A percentile compares a stretch with the other conserved stretches of the same genome.
Conservation (phyloP, 202 grass and related monocot species). For the Panicum hallii region DNA sequence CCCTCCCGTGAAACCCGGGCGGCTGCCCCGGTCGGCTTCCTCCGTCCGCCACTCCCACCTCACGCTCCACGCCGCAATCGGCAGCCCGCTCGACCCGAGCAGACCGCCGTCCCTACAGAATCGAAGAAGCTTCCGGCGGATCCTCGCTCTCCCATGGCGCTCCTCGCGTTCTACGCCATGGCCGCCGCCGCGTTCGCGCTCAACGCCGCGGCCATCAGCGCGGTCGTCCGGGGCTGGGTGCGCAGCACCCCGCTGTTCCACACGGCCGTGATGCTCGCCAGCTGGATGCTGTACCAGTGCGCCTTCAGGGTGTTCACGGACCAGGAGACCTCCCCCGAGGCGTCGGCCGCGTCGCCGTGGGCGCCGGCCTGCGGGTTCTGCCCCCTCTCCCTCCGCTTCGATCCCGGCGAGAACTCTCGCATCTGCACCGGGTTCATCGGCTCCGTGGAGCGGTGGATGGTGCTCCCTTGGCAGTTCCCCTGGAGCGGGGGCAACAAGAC, state of each 20-base stretch:
- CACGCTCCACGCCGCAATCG: no score
- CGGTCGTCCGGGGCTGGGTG: background rate
- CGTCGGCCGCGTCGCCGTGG: background rate
- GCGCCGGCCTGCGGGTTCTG: background rate
- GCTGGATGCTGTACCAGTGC: background rate
- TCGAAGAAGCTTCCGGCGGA: no score
- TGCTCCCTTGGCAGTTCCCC: slow-evolving; percentile 1
- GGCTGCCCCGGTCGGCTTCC: no score
- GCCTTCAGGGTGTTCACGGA: background rate
- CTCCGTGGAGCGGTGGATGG: background rate
- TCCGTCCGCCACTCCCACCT: no score
- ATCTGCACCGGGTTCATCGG: background rate
- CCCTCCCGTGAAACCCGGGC: no score
- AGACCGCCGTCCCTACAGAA: no score
- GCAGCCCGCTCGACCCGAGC: no score
- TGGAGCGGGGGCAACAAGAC: background rate
- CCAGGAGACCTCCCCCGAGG: background rate
- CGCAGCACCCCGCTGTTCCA: background rate
- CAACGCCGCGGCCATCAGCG: background rate
- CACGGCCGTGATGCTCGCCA: background rate
- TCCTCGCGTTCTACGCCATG: background rate
- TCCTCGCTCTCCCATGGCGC: no score
- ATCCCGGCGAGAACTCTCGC: background rate
- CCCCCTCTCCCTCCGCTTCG: background rate
- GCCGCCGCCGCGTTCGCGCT: background rate